phyloP scores from a whole-genome alignment of 2,329 filamentous ascomycete species.

The Cryphonectria japonica region DNA sequence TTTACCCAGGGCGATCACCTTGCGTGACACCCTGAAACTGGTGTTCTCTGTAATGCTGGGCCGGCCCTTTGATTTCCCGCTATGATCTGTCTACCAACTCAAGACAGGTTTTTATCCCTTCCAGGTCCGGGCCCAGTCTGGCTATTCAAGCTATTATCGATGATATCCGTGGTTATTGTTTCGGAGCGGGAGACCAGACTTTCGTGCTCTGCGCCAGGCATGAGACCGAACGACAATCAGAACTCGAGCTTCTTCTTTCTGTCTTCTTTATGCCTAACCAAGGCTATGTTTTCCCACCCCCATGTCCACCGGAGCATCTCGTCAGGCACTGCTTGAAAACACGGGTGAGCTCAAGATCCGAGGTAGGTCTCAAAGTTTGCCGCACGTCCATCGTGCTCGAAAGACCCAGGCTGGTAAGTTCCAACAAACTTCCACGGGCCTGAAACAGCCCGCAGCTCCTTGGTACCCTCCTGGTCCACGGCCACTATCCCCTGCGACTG shows the following conservation, averaged over 20 bases:
- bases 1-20: not conserved
- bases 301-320: no score
- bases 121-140: no score
- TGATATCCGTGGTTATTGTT: no score
- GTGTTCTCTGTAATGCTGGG: not conserved
- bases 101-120: not conserved
- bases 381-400: not conserved
- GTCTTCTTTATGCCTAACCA: no score
- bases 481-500: not conserved
- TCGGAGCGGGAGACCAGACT: not conserved
- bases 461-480: no score
- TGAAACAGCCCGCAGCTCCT: not conserved
- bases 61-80: not conserved
- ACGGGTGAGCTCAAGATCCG: not conserved
- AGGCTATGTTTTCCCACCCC: no score
- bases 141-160: no score
- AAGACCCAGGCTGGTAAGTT: not conserved
- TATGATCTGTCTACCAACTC: not conserved
- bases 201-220: not conserved
- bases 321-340: not conserved
- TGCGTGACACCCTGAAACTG: no score
- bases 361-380: not conserved
- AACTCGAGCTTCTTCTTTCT: not conserved
- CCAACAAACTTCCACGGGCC: no score
- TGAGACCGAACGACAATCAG: not conserved